A percentile compares a stretch with the other conserved stretches of the same genome.
Evolutionary conservation across 2,329 filamentous ascomycete species (phyloP).

Genomic region (Diatrype stigma): DNA sequence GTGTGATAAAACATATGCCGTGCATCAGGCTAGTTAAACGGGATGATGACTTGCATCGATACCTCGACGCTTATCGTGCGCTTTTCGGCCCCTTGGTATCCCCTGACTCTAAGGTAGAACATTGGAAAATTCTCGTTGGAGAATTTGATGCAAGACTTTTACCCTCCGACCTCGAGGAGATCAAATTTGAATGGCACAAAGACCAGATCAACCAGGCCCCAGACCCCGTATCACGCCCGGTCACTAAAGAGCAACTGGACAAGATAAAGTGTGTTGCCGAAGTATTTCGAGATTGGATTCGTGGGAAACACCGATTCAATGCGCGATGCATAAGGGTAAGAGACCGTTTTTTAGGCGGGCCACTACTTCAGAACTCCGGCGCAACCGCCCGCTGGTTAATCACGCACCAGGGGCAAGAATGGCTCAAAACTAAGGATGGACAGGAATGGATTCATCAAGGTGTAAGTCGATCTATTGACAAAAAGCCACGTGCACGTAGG

Average conservation of each 20-base stretch:
- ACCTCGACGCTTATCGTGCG: too few species aligned
- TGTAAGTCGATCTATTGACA: neutral
- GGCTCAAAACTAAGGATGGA: neutral
- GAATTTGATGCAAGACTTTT: neutral
- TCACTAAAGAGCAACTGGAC: neutral
- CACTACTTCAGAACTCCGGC: neutral
- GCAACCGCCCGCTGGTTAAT: neutral
- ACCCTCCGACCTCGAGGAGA: neutral
- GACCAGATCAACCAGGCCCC: too few species aligned
- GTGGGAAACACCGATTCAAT: too few species aligned
- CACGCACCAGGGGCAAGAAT: neutral
- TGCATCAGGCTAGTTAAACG: too few species aligned
- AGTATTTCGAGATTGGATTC: too few species aligned
- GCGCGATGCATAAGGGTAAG: too few species aligned
- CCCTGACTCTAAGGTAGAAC: neutral
- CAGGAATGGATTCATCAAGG: neutral
- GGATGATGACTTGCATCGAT: too few species aligned
- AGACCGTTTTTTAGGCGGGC: neutral
- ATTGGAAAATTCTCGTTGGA: neutral
- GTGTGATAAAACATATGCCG: too few species aligned
- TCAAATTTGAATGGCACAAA: neutral
- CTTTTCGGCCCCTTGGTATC: neutral
- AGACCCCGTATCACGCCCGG: too few species aligned
- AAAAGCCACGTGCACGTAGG: too few species aligned
- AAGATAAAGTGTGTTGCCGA: neutral